Conservation (phyloP, 1,139 yeast genomes). For the Debaryomyces sp. region DNA sequence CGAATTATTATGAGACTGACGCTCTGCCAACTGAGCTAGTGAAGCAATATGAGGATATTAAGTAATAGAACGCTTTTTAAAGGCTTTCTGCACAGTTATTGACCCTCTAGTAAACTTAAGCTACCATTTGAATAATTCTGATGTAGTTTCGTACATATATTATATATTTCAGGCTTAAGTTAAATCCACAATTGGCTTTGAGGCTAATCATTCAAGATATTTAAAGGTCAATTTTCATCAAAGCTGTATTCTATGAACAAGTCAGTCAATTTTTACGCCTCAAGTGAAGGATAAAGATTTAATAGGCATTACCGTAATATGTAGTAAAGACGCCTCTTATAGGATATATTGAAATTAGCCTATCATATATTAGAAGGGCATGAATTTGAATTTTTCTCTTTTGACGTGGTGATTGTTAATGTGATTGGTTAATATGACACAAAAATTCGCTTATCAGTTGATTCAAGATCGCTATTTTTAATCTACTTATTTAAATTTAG, state of each 20-base stretch:
- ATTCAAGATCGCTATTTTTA: not conserved
- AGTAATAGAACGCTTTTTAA: not conserved
- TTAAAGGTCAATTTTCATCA: too few relatives aligned
- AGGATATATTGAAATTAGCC: not conserved
- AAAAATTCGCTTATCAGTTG: constrained; percentile 3
- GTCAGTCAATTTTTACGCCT: too few relatives aligned
- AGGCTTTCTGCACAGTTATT: not conserved
- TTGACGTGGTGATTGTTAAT: not conserved
- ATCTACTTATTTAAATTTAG: not conserved
- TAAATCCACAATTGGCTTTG: too few relatives aligned
- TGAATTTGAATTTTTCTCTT: not conserved
- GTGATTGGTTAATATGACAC: constrained; percentile 2
- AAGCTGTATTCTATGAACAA: too few relatives aligned
- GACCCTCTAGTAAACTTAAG: too few relatives aligned
- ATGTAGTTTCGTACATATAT: too few relatives aligned
- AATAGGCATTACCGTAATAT: too few relatives aligned
- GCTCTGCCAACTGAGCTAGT: constrained; percentile 56
- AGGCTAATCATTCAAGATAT: too few relatives aligned
- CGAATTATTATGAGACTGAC: constrained; percentile 39
- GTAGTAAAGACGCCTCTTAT: too few relatives aligned
- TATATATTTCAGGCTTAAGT: too few relatives aligned
- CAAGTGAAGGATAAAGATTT: too few relatives aligned
- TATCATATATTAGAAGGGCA: not conserved
- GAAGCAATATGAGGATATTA: constrained; percentile 26
- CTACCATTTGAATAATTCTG: too few relatives aligned